Evolutionary conservation across 495 filamentous ascomycete genomes (phyloP), one percentile per base, ranked within the genome.

Genomic region (Podospora conica): DNA sequence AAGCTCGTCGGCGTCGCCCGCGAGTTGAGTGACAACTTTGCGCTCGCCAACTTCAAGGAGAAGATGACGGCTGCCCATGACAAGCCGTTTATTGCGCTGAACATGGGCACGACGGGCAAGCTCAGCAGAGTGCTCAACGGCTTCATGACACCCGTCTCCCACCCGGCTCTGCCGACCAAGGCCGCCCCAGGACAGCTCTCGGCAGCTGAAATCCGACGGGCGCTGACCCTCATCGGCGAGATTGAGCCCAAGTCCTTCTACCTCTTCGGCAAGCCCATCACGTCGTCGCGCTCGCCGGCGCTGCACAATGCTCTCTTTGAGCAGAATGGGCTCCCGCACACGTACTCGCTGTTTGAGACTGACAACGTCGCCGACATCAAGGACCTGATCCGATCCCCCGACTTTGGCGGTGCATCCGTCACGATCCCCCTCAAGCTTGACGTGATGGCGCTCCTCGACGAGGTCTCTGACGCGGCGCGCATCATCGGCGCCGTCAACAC

Each of bases 401-500:
- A 90, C 66, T 98, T 99, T 70, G 95, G 96, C 21, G 95, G 95
- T 55, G 93, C 91, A 0, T 96, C 92, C 1, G 92, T 98, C 55
- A 99, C 95, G 0, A 98, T 98, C 54, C 95, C 95, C 1, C 83
- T 98, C 59, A 99, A 99, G 78, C 80, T 96, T 10, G 90, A 93
- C 75, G 87, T 97, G 63, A 91, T 95, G 79, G 83, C 87, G 0
- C 78, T 93, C 12, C 81, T 98, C 23, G 93, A 98, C 72, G 85
- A 89, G 62, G 80, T 97, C 59, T 85, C 89, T 0, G 83, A 87
- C 9, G 91, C 93, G 61, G 96, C 92, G 18, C 83, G 83, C 65
- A 78, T 87, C 61, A 97, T 98, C 69, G 95, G 95, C 23, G 95
- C 95, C 10, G 90, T 99, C 68, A 99, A 99, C 80, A 99, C 95